Evolutionary conservation across 2,329 filamentous ascomycete species (phyloP), one percentile per base, ranked within the genome.

Genomic region (Pyrenochaeta sp.): DNA sequence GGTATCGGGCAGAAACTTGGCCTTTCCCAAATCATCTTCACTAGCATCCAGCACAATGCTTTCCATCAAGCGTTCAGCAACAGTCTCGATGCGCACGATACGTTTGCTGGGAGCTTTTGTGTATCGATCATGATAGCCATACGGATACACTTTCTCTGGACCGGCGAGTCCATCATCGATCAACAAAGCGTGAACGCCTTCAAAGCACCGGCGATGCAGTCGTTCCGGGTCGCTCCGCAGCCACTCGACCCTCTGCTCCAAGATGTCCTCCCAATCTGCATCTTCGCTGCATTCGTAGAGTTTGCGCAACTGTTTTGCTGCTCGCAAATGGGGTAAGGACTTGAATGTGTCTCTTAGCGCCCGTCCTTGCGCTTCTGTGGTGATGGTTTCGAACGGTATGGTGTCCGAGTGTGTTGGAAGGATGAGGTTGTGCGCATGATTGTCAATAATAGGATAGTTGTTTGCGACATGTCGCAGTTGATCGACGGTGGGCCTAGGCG

Each of bases 81-180:
- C 69, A 1, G 85, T 82, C 74, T 96, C 91, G 58, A 96, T 90
- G 7, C 91, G 84, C 15, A 94, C 86, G 48, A 96, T 92, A 21
- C 90, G 85, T 73, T 87, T 90, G 63, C 86, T 90, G 7, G 82
- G 78, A 47, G 84, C 85, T 17, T 80, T 78, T 0, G 87, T 88
- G 60, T 90, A 90, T 18, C 81, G 77, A 68, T 89, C 82, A 68
- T 75, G 71, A 53, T 86, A 90, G 4, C 77, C 68, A 62, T 86
- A 90, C 0, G 80, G 71, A 61, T 90, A 83, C 1, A 85, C 82
- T 17, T 83, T 74, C n/a, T 71, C 78, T 7, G 83, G 81, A 2
- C 78, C 77, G 12, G 79, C 77, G 46, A 94, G 76, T 0, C 90
- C 88, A 73, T 95, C 91, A 62, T 95, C 91, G n/a, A 96, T 82